Base-by-base conservation (phyloP, 208 protist genomes). In the Trypanosomatidae sp. region DNA sequence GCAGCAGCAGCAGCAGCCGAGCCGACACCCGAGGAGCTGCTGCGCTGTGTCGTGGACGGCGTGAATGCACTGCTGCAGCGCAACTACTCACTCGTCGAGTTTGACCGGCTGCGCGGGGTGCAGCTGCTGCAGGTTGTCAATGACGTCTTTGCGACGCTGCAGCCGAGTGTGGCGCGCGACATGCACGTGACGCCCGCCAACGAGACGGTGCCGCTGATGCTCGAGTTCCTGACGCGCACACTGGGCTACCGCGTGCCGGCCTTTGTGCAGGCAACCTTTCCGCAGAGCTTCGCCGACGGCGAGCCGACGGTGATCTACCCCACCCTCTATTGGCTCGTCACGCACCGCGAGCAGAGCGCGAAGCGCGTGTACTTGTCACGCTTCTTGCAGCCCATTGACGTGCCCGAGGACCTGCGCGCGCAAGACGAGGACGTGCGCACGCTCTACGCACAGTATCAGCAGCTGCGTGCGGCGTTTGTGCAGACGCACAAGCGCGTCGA, bases 301-400 rank as follows among this genome's bases (percentile, higher is more conserved):
- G 79, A 92, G 60, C 56, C 70, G 13, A 81, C 80, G 13, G 67
- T 92, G 43, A 28, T 94, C n/a, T 94, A 94, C 55, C 82, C 87
- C 13, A 77, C 67, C 18, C 53, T 94, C 27, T 89, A 92, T 53
- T 94, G 87, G 87, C 68, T 92, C 18, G 56, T 94, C 7, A 86
- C 70, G 4, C 78, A 87, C 60, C 89, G 88, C 79, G 55, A 71
- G 13, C 65, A 84, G 33, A 90, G 90, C 45, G 60, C 70, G 41
- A 94, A 92, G 71, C 87, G 87, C 30, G 87, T 94, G 4, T 94
- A 94, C 61, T 68, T 94, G 22, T 45, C 87, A 3, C 69, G 81
- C 18, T 94, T 92, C 53, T 66, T 94, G 38, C 76, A 90, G 53
- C 66, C 67, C 22, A 45, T 92, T 15, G 80, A 94, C 19, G 73